Base-by-base conservation (phyloP, 2,329 filamentous ascomycete species). In the Ascochyta lentis region DNA sequence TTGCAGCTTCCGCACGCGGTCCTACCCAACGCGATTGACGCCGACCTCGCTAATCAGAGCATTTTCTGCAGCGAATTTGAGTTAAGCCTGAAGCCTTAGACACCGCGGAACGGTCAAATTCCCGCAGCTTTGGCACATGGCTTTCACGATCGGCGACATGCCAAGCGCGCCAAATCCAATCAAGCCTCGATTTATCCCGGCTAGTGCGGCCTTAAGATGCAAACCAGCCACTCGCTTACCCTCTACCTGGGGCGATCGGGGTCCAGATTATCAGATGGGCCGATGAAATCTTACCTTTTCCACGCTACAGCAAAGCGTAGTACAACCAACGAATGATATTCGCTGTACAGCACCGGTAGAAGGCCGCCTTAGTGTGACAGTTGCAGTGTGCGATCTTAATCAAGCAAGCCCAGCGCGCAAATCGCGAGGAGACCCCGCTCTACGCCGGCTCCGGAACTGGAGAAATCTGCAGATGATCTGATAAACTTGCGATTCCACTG, bases 251-350 rank as follows among this genome's bases (percentile, higher is more conserved):
- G 56, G 49, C 63, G 55, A 57, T 55, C 41, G 37, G 19, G 60
- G 61, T 59, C 67, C 61, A 66, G 66, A 68, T 69, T 68, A 69
- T 68, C 67, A 67, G 65, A 69, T 70, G 62, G 66, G 29, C 63
- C 62, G 66, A 69, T 70, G 62, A 60, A 16, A 52, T 24, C 50
- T 37, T 48, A 27, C 42, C 42, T 51, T 35, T 49, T 55, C 43
- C 50, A 53, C 47, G 45, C 57, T 58, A 52, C 53, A 49, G 26
- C 61, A 16, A 43, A 33, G 19, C 7, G 6, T 34, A 27, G 15
- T 33, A 22, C 9, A 24, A 19, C 22, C 12, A 58, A 62, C 53
- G 31, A 50, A 56, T 56, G 31, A 42, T 15, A 38, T 34, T 12
- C 6, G 19, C 6, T 10, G 4, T 6, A 6, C 15, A 23, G 26